Base-by-base conservation (phyloP, 2,329 filamentous ascomycete species). In the Ascochyta rabiei region DNA sequence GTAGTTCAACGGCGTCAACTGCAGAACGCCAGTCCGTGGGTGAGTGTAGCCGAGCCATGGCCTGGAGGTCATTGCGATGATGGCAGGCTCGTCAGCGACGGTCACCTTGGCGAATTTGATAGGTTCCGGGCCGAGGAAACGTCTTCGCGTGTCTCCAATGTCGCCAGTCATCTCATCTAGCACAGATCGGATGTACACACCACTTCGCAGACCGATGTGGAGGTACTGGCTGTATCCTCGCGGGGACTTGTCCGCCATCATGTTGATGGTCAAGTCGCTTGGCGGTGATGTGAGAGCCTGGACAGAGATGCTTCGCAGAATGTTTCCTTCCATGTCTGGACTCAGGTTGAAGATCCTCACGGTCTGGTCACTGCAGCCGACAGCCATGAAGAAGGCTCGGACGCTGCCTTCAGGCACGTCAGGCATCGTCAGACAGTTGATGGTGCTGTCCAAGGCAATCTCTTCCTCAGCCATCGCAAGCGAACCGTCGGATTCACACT, bases 41-140 rank as follows among this genome's bases (percentile, higher is more conserved):
- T 98, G 91, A 0, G 92, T 89, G 72, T 98, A 98, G 38, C 93
- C 93, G 4, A 99, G 82, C 93, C 93, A 99, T n/a, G 95, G 90
- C 51, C 93, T 86, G 15, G 93, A 96, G 73, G 92, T 97, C 49
- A 98, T 82, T 2, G 91, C 93, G 47, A 99, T 82, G 13, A 98
- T 89, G 37, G 92, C 92, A 6, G 89, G 88, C 62, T 92, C 89
- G 16, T 88, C 88, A 68, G 95, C 88, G 8, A 97, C 90, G 5
- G 88, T 89, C n/a, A 98, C 92, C 62, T 90, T 88, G 75, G 96
- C 97, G 2, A 99, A 83, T 64, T 91, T 91, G 38, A 96, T 93
- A 24, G 91, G 86, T 65, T 95, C 95, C 0, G 93, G 89, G 0
- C 96, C 96, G 8, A 99, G 81, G 76, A 99, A 99, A 52, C 96